Conservation (phyloP, 1,284 basidiomycete species). For the Apiotrichum sp. region DNA sequence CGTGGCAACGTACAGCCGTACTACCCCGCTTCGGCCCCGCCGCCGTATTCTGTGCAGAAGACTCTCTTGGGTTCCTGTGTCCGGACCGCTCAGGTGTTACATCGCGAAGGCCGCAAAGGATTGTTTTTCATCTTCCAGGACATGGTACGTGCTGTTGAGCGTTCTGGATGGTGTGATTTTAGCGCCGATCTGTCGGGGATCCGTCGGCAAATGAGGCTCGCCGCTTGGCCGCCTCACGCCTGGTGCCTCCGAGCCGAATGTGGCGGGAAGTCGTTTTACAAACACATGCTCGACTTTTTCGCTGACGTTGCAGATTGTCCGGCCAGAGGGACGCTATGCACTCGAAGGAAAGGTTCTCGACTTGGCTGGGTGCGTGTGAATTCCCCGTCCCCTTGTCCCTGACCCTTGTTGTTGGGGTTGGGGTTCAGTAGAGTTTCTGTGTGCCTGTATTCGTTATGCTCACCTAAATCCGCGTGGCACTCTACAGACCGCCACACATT, state of each 20-base stretch:
- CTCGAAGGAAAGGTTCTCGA: constrained; percentile 18
- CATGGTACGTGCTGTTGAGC: constrained; percentile 9
- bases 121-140: constrained; percentile 20
- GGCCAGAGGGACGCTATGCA: constrained; percentile 14
- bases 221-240: no score
- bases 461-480: background rate
- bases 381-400: background rate
- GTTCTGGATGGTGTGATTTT: no score
- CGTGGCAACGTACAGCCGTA: constrained; percentile 18
- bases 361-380: constrained; percentile 14
- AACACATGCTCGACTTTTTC: background rate
- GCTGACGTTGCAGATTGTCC: constrained; percentile 14
- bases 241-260: no score
- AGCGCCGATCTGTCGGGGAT: no score
- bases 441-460: background rate
- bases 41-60: constrained; percentile 16
- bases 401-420: background rate
- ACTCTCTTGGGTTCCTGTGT: constrained; percentile 15
- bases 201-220: no score
- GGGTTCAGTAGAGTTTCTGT: background rate
- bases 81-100: constrained; percentile 13
- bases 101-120: constrained; percentile 13
- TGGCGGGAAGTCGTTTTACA: background rate
- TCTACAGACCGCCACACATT: constrained; percentile 16
- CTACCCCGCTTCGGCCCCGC: constrained; percentile 16